A percentile compares a stretch with the other conserved stretches of the same genome.
Conservation (phyloP, 257 asterid species). For the Catharanthus roseus region DNA sequence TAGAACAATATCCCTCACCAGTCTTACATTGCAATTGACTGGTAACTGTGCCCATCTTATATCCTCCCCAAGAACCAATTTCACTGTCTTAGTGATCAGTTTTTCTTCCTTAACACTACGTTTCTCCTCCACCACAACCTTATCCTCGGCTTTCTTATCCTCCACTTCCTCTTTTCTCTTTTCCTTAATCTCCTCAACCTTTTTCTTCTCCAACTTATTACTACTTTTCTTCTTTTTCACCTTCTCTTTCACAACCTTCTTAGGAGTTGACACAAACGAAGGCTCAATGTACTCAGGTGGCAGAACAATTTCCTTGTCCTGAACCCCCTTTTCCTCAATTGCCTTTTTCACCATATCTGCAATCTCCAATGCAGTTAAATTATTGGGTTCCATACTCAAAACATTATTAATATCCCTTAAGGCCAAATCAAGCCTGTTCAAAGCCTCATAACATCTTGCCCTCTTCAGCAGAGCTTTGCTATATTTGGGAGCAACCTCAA, state of each 20-base stretch:
- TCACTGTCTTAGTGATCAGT: constrained; percentile 52
- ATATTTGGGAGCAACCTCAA: constrained; percentile 78
- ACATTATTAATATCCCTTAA: constrained; percentile 64
- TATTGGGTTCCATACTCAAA: constrained; percentile 72
- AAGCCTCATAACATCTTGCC: constrained; percentile 70
- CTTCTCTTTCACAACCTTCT: constrained; percentile 42
- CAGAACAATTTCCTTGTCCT: constrained; percentile 46
- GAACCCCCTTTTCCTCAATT: constrained; percentile 49
- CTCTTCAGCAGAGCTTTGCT: constrained; percentile 82
- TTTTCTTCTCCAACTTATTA: constrained; percentile 42
- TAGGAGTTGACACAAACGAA: constrained; percentile 21
- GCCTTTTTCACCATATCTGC: constrained; percentile 47
- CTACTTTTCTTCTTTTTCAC: constrained; percentile 51
- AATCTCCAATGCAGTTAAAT: constrained; percentile 68
- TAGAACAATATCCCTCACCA: constrained; percentile 62
- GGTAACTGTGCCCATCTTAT: constrained; percentile 87
- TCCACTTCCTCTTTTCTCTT: constrained; percentile 44
- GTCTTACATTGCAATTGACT: constrained; percentile 49
- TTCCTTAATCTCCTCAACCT: constrained; percentile 30
- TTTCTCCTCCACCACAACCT: constrained; percentile 66
- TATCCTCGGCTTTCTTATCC: constrained; percentile 58
- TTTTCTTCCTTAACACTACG: constrained; percentile 63
- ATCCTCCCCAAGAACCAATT: constrained; percentile 76
- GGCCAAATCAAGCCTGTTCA: constrained; percentile 76
- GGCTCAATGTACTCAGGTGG: constrained; percentile 42